These are phyloP conservation scores for Cardamine resedifolia DNA, from an alignment of 345 rosid genomes.

Conservation along the genomic window DNA sequence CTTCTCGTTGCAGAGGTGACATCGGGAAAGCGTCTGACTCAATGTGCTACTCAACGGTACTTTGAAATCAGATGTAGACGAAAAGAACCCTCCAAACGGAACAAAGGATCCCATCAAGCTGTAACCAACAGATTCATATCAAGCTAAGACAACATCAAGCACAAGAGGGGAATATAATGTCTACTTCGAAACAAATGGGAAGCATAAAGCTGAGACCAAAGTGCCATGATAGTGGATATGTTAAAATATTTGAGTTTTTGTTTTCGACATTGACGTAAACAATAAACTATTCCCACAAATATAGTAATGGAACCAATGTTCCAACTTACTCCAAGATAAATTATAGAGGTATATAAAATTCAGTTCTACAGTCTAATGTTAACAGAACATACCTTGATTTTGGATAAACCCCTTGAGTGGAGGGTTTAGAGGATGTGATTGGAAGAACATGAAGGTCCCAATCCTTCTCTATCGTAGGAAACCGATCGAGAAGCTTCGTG, in stretches of 20 bases:
- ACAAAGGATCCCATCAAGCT: constrained; percentile 78
- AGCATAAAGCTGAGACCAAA: constrained; percentile 2
- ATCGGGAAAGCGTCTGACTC: constrained; percentile 40
- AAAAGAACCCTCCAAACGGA: constrained; percentile 73
- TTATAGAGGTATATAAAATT: background rate
- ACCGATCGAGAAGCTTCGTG: constrained; percentile 44
- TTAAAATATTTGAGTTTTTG: constrained; percentile 26
- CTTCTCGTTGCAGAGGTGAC: constrained; percentile 59
- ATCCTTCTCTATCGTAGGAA: constrained; percentile 49
- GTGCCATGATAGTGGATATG: constrained; percentile 5
- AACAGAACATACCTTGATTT: constrained; percentile 51
- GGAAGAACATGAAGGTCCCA: constrained; percentile 72
- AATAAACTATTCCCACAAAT: constrained; percentile 21
- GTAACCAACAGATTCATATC: constrained; percentile 44
- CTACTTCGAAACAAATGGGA: constrained; percentile 11
- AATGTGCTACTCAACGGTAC: constrained; percentile 34
- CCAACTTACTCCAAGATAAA: constrained; percentile 11
- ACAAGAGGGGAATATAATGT: background rate
- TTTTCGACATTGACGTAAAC: constrained; percentile 11
- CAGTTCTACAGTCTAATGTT: background rate
- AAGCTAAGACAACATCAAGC: constrained; percentile 10
- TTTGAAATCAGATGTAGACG: constrained; percentile 47
- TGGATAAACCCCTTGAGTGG: constrained; percentile 37
- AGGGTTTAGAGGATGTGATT: constrained; percentile 43
- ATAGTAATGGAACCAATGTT: background rate